Conservation (phyloP, 352 stramenopile species). For the Phytophthora cajani region DNA sequence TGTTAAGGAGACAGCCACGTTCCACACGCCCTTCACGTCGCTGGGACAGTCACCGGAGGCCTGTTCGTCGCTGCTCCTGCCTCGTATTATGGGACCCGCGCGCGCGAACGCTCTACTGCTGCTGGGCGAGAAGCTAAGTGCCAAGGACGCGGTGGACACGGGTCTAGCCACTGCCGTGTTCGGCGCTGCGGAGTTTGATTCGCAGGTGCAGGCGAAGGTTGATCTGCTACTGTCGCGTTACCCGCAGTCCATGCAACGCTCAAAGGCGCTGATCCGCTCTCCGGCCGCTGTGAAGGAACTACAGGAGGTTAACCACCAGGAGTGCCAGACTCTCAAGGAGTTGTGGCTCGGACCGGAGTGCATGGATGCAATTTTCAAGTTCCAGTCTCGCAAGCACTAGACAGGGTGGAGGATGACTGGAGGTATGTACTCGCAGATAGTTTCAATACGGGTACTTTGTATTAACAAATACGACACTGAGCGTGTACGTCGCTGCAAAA, state of each 20-base stretch:
- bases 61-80: constrained; percentile 90
- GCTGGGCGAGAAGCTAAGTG: constrained; percentile 85
- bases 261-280: constrained; percentile 69
- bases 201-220: constrained; percentile 60
- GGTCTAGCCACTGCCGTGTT: constrained; percentile 67
- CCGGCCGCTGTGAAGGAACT: constrained; percentile 53
- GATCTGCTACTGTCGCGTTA: constrained; percentile 72
- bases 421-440: too few species aligned
- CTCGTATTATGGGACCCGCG: constrained; percentile 84
- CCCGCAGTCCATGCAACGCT: constrained; percentile 66
- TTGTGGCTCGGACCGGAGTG: constrained; percentile 75
- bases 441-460: too few species aligned
- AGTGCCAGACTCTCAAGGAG: constrained; percentile 76
- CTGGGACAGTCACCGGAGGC: constrained; percentile 91
- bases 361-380: constrained; percentile 83
- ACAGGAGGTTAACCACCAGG: constrained; percentile 59
- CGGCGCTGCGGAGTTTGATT: constrained; percentile 67
- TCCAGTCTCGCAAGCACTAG: constrained; percentile 68
- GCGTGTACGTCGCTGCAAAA: too few species aligned
- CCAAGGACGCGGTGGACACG: constrained; percentile 51
- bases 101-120: constrained; percentile 90
- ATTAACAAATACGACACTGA: too few species aligned
- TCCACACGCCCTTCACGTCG: constrained; percentile 93
- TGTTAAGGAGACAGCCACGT: constrained; percentile 83
- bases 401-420: too few species aligned